Base-by-base conservation (phyloP, 1,139 yeast genomes). In the Hemisphaericaspora xylanilytica region DNA sequence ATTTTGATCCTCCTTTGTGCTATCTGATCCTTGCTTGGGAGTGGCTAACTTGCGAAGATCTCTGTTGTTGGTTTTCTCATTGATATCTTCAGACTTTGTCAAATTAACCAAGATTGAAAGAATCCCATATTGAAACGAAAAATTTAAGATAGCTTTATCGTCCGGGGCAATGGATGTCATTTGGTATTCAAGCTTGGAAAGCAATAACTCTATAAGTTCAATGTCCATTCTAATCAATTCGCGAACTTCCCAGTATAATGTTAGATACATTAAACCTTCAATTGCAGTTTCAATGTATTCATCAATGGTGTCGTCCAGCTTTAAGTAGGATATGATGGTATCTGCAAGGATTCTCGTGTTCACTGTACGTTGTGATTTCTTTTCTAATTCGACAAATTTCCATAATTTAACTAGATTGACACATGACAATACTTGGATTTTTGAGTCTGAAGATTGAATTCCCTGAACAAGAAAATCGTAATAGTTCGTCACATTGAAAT, bases 181-280 rank as follows among this genome's bases (percentile, higher is more conserved):
- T 10, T 37, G 35, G 3, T 27, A 17, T 24, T 43, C 38, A 12
- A 41, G 37, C n/a, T 55, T 30, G 4, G 33, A 21, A 2, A 59
- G 49, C 21, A 43, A 58, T 26, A 39, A 38, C 3, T 56, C 59
- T 4, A 72, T 48, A 2, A 66, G 48, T 12, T 47, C 50, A 15
- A 58, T 62, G 44, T 73, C 67, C 21, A 43, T 41, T 47, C 80
- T 57, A 8, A 75, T 37, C 13, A 38, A 34, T 10, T 55, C 51
- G 39, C 66, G 63, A 3, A 69, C 52, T 8, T 56, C 44, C 15
- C 59, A 47, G 38, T 65, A 70, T 27, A 75, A 56, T 1, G 75
- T 63, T 17, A 76, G 49, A 41, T 72, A 74, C 12, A 80, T 76
- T 34, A 76, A 49, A 0, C 75, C 74, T 53, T 76, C 81, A 18